Conservation (phyloP, 345 rosid genomes). For the Hibiscus mutabilis region DNA sequence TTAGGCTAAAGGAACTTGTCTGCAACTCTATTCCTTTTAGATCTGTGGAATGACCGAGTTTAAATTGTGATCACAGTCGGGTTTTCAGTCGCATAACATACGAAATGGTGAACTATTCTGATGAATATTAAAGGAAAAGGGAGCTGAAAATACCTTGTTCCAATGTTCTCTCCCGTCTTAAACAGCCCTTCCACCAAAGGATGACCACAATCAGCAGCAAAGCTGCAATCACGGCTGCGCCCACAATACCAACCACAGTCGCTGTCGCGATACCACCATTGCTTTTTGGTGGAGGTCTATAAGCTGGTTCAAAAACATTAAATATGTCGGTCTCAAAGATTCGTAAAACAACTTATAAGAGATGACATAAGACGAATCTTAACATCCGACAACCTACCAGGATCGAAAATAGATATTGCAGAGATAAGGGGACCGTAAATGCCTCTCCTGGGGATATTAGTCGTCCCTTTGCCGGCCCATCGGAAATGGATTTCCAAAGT, state of each 20-base stretch:
- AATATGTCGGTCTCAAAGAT: background rate
- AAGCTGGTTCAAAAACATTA: background rate
- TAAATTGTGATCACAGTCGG: too few species aligned
- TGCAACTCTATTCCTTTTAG: conserved; percentile 5
- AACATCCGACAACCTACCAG: conserved; percentile 30
- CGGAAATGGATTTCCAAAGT: conserved; percentile 44
- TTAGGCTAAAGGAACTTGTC: conserved; percentile 14
- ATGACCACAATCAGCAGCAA: conserved; percentile 21
- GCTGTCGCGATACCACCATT: background rate
- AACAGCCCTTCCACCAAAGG: conserved; percentile 26
- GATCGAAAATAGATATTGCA: conserved; percentile 32
- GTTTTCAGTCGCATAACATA: too few species aligned
- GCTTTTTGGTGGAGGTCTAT: conserved; percentile 11
- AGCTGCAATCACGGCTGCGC: conserved; percentile 3
- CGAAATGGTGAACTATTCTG: too few species aligned
- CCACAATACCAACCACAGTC: conserved; percentile 10
- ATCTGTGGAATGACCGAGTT: background rate
- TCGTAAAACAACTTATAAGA: background rate
- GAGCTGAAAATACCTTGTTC: conserved; percentile 15
- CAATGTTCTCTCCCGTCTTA: background rate
- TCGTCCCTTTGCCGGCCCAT: conserved; percentile 67
- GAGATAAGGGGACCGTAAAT: conserved; percentile 56
- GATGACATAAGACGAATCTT: background rate
- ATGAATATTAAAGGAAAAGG: too few species aligned
- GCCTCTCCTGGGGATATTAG: conserved; percentile 23